Conservation (phyloP, 768 basidiomycete genomes). For the Lactarius vividus region DNA sequence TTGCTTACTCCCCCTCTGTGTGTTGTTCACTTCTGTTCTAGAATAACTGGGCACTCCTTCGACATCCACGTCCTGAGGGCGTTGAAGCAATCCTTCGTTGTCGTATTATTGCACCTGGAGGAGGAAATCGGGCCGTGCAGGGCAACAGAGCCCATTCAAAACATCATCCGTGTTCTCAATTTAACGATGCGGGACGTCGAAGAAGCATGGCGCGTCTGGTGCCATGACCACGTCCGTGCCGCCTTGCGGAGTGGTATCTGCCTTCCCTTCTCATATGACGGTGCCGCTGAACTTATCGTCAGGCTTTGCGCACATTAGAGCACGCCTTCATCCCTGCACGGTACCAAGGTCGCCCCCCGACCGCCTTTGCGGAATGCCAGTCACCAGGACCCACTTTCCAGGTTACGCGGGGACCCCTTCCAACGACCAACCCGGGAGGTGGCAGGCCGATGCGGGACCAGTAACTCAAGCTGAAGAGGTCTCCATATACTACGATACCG, state of each 20-base stretch:
- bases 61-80: constrained; percentile 11
- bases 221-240: neutral
- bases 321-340: neutral
- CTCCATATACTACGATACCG: neutral
- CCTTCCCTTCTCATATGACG: neutral
- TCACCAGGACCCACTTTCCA: neutral
- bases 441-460: too few relatives aligned
- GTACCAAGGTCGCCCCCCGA: neutral
- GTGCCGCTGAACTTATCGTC: too few relatives aligned
- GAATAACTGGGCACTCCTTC: neutral
- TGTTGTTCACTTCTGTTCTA: neutral
- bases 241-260: neutral
- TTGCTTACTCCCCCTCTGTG: neutral
- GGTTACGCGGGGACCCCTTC: neutral
- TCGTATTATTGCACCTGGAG: neutral
- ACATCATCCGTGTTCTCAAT: neutral
- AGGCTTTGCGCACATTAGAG: constrained; percentile 8
- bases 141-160: neutral
- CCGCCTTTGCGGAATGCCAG: neutral
- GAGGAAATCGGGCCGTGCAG: neutral
- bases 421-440: neutral
- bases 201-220: constrained; percentile 3
- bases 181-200: constrained; percentile 8
- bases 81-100: neutral
- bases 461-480: neutral